Percentiles rank a stretch among this genome's conserved stretches.
Conservation (phyloP, 495 filamentous ascomycete genomes). For the Aspergillus olivimuriae region DNA sequence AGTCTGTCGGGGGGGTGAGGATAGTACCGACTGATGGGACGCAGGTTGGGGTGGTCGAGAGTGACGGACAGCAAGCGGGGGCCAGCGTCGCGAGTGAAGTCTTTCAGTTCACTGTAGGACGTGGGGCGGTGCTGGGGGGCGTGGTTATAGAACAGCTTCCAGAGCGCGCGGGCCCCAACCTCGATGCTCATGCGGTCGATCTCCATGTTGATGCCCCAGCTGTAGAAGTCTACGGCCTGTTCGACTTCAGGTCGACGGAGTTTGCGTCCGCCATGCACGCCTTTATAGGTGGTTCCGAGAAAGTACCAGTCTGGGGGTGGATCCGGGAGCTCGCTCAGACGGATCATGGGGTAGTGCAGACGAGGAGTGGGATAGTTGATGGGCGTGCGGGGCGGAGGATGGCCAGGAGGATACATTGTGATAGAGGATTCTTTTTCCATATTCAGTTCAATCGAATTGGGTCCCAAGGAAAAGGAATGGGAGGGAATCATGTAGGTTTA, state of each 20-base stretch:
- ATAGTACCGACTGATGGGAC: slow-evolving; percentile 26
- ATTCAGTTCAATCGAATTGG: too few species aligned
- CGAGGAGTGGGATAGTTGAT: slow-evolving; percentile 7
- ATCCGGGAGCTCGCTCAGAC: slow-evolving; percentile 17
- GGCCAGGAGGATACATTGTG: too few species aligned
- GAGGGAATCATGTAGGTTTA: too few species aligned
- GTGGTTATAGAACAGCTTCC: slow-evolving; percentile 27
- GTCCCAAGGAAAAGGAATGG: too few species aligned
- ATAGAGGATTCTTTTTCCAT: too few species aligned
- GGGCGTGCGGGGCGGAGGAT: too few species aligned
- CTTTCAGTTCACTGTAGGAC: slow-evolving; percentile 10
- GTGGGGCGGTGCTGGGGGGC: slow-evolving; percentile 13
- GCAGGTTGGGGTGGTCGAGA: slow-evolving; percentile 2
- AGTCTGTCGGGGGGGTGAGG: slow-evolving; percentile 1
- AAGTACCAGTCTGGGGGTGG: slow-evolving; percentile 17
- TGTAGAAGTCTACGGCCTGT: slow-evolving; percentile 13
- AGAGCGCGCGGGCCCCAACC: slow-evolving; percentile 8
- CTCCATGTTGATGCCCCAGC: slow-evolving; percentile 27
- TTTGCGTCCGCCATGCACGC: background rate
- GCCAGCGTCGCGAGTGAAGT: slow-evolving; percentile 26
- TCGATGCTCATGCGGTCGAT: background rate
- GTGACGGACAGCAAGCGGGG: slow-evolving; percentile 27
- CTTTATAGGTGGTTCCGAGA: background rate
- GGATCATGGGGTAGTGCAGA: slow-evolving; percentile 3
- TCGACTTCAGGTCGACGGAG: background rate